Percentiles rank a stretch among this genome's conserved stretches.
phyloP scores from a whole-genome alignment of 2,329 filamentous ascomycete species.

The Xylaria hypoxylon region DNA sequence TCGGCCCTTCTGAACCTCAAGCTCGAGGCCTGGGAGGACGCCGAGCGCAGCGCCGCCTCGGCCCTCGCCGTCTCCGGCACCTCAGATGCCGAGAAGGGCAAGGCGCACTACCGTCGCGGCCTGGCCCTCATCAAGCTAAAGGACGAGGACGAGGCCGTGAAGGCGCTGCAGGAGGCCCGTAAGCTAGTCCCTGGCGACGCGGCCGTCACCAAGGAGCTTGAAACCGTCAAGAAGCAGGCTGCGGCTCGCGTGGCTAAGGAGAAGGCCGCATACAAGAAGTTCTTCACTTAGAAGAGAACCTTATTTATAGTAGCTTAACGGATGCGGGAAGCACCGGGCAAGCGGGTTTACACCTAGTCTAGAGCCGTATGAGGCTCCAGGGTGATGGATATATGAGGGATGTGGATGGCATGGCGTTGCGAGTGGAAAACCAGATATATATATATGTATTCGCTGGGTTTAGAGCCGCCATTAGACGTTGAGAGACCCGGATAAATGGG shows the following conservation, averaged over 20 bases:
- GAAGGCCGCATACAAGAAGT: slow-evolving; percentile 92
- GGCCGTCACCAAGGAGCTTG: slow-evolving; percentile 79
- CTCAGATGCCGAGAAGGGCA: slow-evolving; percentile 83
- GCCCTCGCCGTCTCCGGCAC: slow-evolving; percentile 76
- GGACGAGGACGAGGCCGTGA: slow-evolving; percentile 84
- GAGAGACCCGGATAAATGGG: neutral
- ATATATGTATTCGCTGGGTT: slow-evolving; percentile 4
- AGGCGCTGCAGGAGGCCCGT: slow-evolving; percentile 80
- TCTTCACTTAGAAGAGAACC: slow-evolving; percentile 69
- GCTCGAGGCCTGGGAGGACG: slow-evolving; percentile 77
- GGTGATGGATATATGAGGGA: neutral
- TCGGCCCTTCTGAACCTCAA: slow-evolving; percentile 88
- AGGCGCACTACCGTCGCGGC: slow-evolving; percentile 87
- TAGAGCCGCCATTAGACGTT: neutral
- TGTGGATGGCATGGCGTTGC: slow-evolving; percentile 11
- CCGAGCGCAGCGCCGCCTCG: slow-evolving; percentile 74
- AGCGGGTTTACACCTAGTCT: no score
- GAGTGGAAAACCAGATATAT: neutral
- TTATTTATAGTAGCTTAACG: neutral
- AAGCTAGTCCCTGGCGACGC: slow-evolving; percentile 80
- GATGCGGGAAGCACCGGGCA: neutral
- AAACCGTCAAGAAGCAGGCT: slow-evolving; percentile 80
- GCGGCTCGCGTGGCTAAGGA: slow-evolving; percentile 83
- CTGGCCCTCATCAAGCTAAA: slow-evolving; percentile 80
- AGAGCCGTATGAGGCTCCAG: no score